Evolutionary conservation across 2,329 filamentous ascomycete genomes (phyloP).

Genomic region (Aspergillus sp.): DNA sequence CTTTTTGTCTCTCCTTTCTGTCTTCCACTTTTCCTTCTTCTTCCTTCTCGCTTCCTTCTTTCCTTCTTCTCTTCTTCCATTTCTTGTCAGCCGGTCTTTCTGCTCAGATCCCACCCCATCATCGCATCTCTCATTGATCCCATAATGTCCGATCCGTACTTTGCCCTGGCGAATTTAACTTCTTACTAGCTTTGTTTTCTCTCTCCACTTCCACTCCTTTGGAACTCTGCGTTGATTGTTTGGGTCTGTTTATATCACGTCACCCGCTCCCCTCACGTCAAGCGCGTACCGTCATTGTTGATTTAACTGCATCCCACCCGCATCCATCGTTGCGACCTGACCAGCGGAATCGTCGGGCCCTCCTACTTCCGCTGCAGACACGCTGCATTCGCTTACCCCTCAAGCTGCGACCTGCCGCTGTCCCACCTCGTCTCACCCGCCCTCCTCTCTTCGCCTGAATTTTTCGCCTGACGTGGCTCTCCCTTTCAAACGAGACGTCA

Average conservation of each 20-base stretch:
- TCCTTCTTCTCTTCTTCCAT: background rate
- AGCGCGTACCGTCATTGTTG: conserved; percentile 6
- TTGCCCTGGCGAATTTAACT: conserved; percentile 10
- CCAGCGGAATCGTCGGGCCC: background rate
- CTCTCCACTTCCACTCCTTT: conserved; percentile 3
- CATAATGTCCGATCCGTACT: conserved; percentile 5
- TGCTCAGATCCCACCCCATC: background rate
- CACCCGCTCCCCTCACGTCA: conserved; percentile 10
- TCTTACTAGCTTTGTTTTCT: background rate
- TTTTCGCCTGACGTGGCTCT: background rate
- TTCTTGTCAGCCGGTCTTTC: background rate
- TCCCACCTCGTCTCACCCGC: background rate
- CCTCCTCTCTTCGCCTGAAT: conserved; percentile 5
- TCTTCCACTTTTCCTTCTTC: conserved; percentile 1
- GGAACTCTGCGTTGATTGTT: conserved; percentile 4
- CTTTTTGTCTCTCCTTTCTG: conserved; percentile 4
- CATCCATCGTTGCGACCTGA: background rate
- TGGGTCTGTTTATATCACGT: conserved; percentile 21
- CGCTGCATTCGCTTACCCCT: background rate
- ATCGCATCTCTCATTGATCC: conserved; percentile 2
- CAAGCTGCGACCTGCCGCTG: background rate
- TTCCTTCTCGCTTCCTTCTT: background rate
- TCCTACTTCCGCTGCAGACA: background rate
- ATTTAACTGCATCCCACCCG: background rate
- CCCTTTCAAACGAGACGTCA: conserved; percentile 8